Evolutionary conservation across 2,329 filamentous ascomycete genomes (phyloP).

Genomic region (Byssochlamys sp.): DNA sequence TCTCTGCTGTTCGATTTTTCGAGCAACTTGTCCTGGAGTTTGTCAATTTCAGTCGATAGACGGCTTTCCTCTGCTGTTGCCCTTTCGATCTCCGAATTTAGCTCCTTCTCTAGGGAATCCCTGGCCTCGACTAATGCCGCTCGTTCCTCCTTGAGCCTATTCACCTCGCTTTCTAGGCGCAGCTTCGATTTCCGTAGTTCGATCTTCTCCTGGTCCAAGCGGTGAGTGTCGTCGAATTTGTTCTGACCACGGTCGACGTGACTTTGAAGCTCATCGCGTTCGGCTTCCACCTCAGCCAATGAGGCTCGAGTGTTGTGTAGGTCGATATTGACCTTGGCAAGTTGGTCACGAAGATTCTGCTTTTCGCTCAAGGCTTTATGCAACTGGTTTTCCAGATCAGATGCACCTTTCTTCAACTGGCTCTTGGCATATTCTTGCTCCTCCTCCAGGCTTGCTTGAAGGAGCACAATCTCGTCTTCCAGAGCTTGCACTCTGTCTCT

Average conservation of each 20-base stretch:
- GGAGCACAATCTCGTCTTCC: slow-evolving; percentile 66
- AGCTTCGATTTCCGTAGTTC: slow-evolving; percentile 59
- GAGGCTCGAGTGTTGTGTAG: slow-evolving; percentile 50
- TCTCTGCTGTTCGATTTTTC: slow-evolving; percentile 32
- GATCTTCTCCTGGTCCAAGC: slow-evolving; percentile 58
- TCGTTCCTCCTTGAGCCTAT: slow-evolving; percentile 57
- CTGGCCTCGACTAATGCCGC: slow-evolving; percentile 48
- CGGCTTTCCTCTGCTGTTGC: slow-evolving; percentile 58
- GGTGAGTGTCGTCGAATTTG: slow-evolving; percentile 49
- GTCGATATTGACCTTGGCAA: slow-evolving; percentile 51
- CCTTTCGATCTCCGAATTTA: slow-evolving; percentile 58
- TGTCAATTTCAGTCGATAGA: slow-evolving; percentile 39
- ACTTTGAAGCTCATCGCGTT: slow-evolving; percentile 57
- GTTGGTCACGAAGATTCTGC: slow-evolving; percentile 53
- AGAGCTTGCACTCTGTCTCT: slow-evolving; percentile 57
- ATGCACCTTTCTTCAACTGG: slow-evolving; percentile 48
- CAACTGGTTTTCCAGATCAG: slow-evolving; percentile 51
- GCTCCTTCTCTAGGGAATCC: slow-evolving; percentile 50
- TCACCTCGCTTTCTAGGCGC: slow-evolving; percentile 58
- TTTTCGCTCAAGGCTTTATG: slow-evolving; percentile 51
- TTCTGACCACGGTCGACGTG: slow-evolving; percentile 49
- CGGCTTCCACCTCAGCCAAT: slow-evolving; percentile 50
- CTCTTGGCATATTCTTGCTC: slow-evolving; percentile 53
- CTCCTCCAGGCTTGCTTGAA: slow-evolving; percentile 57
- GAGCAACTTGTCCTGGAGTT: slow-evolving; percentile 44